phyloP scores from a whole-genome alignment of 176 grass and related monocot species.

The Paspalum vaginatum region DNA sequence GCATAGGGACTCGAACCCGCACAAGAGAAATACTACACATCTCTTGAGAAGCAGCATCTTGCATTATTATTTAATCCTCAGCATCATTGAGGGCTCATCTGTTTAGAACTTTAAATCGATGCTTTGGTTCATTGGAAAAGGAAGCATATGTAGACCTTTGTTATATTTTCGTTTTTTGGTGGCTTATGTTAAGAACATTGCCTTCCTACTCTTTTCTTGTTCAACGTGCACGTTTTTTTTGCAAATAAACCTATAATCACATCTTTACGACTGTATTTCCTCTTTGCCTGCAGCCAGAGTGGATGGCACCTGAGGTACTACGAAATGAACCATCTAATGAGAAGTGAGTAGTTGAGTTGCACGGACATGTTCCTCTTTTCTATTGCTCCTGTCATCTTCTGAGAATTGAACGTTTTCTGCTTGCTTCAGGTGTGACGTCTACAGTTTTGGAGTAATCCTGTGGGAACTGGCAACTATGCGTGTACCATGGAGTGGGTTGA shows the following conservation, averaged over 20 bases:
- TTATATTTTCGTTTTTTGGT: slow-evolving; percentile 9
- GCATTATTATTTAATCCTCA: slow-evolving; percentile 3
- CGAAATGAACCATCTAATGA: slow-evolving; percentile 93
- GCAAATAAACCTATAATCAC: not conserved
- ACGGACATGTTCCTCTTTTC: slow-evolving; percentile 1
- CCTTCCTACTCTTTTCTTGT: slow-evolving; percentile 27
- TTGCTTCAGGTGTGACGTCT: slow-evolving; percentile 84
- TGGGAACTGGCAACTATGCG: slow-evolving; percentile 94
- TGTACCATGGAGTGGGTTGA: slow-evolving; percentile 92
- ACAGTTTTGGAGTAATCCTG: slow-evolving; percentile 97
- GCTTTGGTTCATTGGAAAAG: slow-evolving; percentile 21
- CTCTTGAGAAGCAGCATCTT: not conserved
- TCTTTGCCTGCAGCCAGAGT: slow-evolving; percentile 84
- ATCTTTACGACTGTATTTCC: slow-evolving; percentile 20
- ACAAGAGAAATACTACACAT: not conserved
- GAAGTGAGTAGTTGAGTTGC: slow-evolving; percentile 67
- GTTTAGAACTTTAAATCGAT: slow-evolving; percentile 15
- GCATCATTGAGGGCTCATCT: not conserved
- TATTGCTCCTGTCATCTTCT: slow-evolving; percentile 6
- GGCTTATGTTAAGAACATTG: slow-evolving; percentile 25
- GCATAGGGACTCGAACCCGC: not conserved
- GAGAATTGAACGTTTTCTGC: slow-evolving; percentile 28
- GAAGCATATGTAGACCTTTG: not conserved
- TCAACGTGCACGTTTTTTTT: slow-evolving; percentile 8
- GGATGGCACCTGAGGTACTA: slow-evolving; percentile 98